Base-by-base conservation (phyloP, 2,329 filamentous ascomycete species). In the Neopestalotiopsis sp. region DNA sequence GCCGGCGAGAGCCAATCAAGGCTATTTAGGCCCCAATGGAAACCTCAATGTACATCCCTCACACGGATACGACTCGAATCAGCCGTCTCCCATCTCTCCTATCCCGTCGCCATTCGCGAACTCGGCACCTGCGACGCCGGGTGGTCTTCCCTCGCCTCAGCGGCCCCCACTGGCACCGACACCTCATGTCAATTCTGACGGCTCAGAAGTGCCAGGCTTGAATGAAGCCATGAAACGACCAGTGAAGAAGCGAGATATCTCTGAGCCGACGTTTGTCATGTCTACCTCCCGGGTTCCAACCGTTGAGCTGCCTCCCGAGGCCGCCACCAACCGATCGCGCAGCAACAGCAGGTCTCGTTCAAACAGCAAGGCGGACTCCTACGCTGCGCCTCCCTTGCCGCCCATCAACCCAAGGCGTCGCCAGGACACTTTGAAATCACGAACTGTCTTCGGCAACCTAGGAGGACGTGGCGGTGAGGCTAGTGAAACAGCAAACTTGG, bases 351-450 rank as follows among this genome's bases (percentile, higher is more conserved):
- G 83, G 34, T 76, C 79, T 3, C 78, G 80, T 4, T 78, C 79
- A 3, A 79, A 79, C 40, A 83, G 81, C 72, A 81, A 81, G 61
- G 75, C 76, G 5, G 76, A 74, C 12, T 73, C 75, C 20, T 68
- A 74, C 32, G 81, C 80, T 2, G 77, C 80, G 2, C 87, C 88
- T 2, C 88, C 88, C 2, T 69, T 90, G 45, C 88, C 88, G 2
- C 87, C 88, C 1, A 87, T 90, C 75, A 90, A 90, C 74, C 88
- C 88, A 34, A 83, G 86, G 63, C 84, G 88, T 10, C 81, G 79
- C 61, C 78, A 80, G 63, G 79, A 83, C 13, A 77, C 75, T 13
- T 76, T 78, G 0, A 78, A 75, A 40, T 74, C 76, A 2, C 83
- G 86, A 66, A 83, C 82, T 10, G 76, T 81, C 1, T 75, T 82